Evolutionary conservation across 352 stramenopile species (phyloP), one percentile per base, ranked within the genome.

Genomic region (Pythium insidiosum): DNA sequence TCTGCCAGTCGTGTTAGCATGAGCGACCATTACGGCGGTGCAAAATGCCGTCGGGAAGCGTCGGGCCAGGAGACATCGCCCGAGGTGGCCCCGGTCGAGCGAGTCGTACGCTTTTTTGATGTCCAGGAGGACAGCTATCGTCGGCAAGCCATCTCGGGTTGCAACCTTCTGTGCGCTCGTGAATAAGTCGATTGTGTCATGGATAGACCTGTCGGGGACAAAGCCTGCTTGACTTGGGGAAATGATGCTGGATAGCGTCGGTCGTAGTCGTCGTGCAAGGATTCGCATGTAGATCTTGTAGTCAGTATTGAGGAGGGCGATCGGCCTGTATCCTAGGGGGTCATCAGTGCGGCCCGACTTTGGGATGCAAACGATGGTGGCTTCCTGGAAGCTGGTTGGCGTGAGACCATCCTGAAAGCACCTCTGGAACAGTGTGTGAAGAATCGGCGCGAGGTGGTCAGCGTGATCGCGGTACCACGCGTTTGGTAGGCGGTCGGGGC

Each of bases 61-160:
- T 19, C 36, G 23, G 2, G 23, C 18, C 3, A 3, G 20, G 0
- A 54, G 15, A 19, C 21, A 19, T 0, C 23, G 5, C 1, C 34
- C 4, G 4, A 54, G 23, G 19, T 29, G 49, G 3, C 2, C 12
- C 1, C 48, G n/a, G 16, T 43, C 18, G 5, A 56, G 23, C 1
- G 48, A 49, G 25, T 56, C 48, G 18, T 56, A 56, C 3, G 48
- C 48, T 19, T 56, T 56, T 29, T 43, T 12, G 38, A 49, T 44
- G 39, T 49, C 48, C 15, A 56, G 48, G 1, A 56, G 40, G 1
- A 56, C 18, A 5, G 30, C 38, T 2, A 54, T 12, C 16, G 29
- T 42, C 2, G 6, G 37, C 3, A 12, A 19, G 3, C 34, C 18
- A 22, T 15, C 13, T 20, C 15, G 1, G 2, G 5, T 23, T 4